Evolutionary conservation across 2,329 filamentous ascomycete species (phyloP).

Genomic region (Aspergillus puulaauensis): DNA sequence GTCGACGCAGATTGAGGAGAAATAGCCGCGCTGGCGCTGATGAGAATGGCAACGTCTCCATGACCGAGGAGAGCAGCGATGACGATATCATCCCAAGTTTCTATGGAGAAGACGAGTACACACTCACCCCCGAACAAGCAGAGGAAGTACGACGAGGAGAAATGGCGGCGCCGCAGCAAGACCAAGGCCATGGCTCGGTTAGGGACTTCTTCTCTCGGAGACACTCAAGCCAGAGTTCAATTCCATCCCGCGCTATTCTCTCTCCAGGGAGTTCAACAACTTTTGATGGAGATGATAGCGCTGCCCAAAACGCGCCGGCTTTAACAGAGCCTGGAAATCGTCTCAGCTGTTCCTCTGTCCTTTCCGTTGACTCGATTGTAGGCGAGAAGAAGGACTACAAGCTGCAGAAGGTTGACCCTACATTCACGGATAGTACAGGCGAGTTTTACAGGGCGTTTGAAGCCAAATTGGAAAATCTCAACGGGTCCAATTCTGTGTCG

Average conservation of each 20-base stretch:
- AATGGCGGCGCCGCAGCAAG: constrained; percentile 18
- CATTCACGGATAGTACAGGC: constrained; percentile 65
- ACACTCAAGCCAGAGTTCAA: constrained; percentile 29
- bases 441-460: constrained; percentile 62
- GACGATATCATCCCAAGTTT: constrained; percentile 37
- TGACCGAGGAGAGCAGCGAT: constrained; percentile 38
- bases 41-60: constrained; percentile 26
- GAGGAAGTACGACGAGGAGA: constrained; percentile 31
- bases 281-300: constrained; percentile 35
- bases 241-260: constrained; percentile 16
- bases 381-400: constrained; percentile 62
- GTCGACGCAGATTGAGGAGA: constrained; percentile 28
- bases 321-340: constrained; percentile 30
- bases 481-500: constrained; percentile 57
- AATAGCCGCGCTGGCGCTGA: constrained; percentile 27
- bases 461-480: constrained; percentile 56
- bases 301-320: constrained; percentile 27
- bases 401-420: constrained; percentile 65
- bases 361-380: constrained; percentile 58
- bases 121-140: constrained; percentile 33
- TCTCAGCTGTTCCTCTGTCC: constrained; percentile 45
- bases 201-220: constrained; percentile 21
- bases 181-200: constrained; percentile 14
- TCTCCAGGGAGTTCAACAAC: constrained; percentile 30
- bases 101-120: constrained; percentile 42